These are phyloP conservation scores for Aspergillus quadricinctus DNA, from an alignment of 2,329 filamentous ascomycete genomes.

Conservation along the genomic window DNA sequence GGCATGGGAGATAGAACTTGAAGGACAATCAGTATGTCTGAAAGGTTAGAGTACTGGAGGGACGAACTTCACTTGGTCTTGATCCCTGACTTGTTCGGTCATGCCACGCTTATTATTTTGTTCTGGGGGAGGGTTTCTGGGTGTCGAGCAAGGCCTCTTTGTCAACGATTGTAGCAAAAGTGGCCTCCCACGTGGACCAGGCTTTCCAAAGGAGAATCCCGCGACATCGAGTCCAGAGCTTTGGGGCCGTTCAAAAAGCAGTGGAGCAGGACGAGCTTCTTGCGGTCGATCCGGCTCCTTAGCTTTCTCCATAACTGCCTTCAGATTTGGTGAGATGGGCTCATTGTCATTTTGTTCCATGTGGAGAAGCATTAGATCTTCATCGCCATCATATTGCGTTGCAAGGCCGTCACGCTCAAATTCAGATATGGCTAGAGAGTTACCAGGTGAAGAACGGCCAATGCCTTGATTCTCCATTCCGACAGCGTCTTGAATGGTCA, in stretches of 20 bases:
- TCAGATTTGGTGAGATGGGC: conserved; percentile 11
- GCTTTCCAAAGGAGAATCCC: conserved; percentile 33
- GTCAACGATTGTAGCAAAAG: conserved; percentile 20
- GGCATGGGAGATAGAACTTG: not conserved
- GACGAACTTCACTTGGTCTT: not conserved
- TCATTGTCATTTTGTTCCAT: conserved; percentile 14
- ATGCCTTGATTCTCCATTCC: not conserved
- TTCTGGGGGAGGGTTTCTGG: not conserved
- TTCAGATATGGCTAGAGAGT: not conserved
- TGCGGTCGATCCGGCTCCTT: conserved; percentile 4
- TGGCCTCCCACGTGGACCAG: conserved; percentile 17
- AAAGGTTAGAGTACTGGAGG: not conserved
- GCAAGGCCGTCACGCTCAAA: not conserved
- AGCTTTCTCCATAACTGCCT: conserved; percentile 14
- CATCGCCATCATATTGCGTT: conserved; percentile 9
- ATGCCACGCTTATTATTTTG: not conserved
- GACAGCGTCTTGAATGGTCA: not conserved
- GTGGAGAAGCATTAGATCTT: conserved; percentile 17
- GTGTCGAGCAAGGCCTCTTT: conserved; percentile 4
- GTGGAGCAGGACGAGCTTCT: conserved; percentile 9
- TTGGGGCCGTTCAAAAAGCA: conserved; percentile 29
- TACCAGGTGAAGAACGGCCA: not conserved
- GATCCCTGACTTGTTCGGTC: too few species aligned
- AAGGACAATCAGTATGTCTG: not conserved
- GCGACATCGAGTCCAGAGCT: conserved; percentile 25